Base-by-base conservation (phyloP, 306 rosid species). In the Lagenaria siceraria region DNA sequence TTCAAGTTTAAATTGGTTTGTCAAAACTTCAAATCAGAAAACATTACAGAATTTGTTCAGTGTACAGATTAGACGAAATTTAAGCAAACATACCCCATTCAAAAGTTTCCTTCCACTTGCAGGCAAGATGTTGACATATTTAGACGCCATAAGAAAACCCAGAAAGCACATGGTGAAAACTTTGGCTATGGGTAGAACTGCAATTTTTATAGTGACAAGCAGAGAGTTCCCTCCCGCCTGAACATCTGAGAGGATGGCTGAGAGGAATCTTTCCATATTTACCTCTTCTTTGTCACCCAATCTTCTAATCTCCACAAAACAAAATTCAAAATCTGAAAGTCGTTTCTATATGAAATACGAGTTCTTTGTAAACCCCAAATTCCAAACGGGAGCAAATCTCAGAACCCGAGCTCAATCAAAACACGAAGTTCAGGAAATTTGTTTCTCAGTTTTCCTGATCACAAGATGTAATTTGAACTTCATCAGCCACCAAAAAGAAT, bases 81-180 rank as follows among this genome's bases (percentile, higher is more conserved):
- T 10, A 10, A 13, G 46, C 10, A 64, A 14, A n/a, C 86, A 79
- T 82, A 92, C 99, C 93, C 96, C 97, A 81, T 96, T 96, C 78
- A 96, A 81, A 21, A 92, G 96, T 79, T 86, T 92, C 75, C 99
- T 90, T 56, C 99, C 99, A 52, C 81, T 76, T 68, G 99, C 90
- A 10, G 96, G 92, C 80, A 96, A 84, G 33, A 96, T 88, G 75
- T 92, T 86, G 27, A 92, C 91, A 83, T 83, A 89, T 87, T 90
- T 96, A 69, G 99, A 90, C 79, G 99, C 99, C 99, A 96, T 92
- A 4, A 96, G 91, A 76, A 92, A 87, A 4, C 99, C 99, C 92
- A 96, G 83, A 43, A 86, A 83, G 74, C 99, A 96, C 76, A 92
- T 81, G 10, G 97, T 89, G 83, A 92, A 89, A 10, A 96, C 98